phyloP scores from a whole-genome alignment of 169 alveolate species.

The Plasmodium vinckei region DNA sequence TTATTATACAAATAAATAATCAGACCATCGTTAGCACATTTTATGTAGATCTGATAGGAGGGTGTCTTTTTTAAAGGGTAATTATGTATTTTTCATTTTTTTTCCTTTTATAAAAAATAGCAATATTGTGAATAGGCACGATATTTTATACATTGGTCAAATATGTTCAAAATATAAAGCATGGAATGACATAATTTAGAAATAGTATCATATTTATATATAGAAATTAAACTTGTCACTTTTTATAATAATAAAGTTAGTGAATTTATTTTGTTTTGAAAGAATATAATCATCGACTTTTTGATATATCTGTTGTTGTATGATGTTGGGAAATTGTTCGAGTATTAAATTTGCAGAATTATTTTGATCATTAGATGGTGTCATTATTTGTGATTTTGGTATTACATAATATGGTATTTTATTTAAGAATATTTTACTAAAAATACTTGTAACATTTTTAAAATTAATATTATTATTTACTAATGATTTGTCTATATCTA shows the following conservation, averaged over 20 bases:
- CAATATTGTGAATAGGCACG: too few species aligned
- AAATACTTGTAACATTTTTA: constrained; percentile 22
- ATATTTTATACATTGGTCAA: too few species aligned
- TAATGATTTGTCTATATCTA: not conserved
- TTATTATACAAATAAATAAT: too few species aligned
- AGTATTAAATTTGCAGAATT: not conserved
- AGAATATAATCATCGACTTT: constrained; percentile 32
- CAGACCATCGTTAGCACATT: too few species aligned
- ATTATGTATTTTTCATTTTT: too few species aligned
- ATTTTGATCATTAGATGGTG: not conserved
- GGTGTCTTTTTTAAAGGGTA: too few species aligned
- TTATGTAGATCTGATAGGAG: too few species aligned
- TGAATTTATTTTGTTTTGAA: constrained; percentile 29
- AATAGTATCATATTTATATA: not conserved
- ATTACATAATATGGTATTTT: constrained; percentile 53
- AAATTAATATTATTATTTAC: constrained; percentile 19
- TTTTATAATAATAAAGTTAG: constrained; percentile 31
- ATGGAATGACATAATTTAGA: too few species aligned
- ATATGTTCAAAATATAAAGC: too few species aligned
- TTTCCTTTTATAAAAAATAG: too few species aligned
- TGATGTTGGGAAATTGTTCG: not conserved
- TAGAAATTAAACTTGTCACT: constrained; percentile 45
- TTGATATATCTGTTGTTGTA: not conserved
- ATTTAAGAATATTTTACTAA: constrained; percentile 32
- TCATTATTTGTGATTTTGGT: constrained; percentile 8